Percentiles rank a stretch among this genome's conserved stretches.
phyloP scores from a whole-genome alignment of 768 basidiomycete genomes.

The Tephrocybe rancida region DNA sequence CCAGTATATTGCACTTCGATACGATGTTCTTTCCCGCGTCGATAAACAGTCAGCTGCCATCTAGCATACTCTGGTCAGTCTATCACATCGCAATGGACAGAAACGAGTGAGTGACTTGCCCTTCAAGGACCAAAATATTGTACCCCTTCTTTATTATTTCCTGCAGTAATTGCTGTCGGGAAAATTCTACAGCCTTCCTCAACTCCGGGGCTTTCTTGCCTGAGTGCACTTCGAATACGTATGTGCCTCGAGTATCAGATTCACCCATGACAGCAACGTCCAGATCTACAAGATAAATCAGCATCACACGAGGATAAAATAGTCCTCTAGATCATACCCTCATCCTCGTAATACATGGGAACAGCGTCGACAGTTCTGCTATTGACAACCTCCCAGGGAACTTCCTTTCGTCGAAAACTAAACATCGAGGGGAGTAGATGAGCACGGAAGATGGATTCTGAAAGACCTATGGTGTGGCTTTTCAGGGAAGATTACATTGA shows the following conservation, averaged over 20 bases:
- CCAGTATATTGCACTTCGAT: constrained; percentile 72
- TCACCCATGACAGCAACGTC: constrained; percentile 59
- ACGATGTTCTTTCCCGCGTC: constrained; percentile 62
- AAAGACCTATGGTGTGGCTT: neutral
- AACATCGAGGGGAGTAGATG: constrained; percentile 31
- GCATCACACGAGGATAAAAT: neutral
- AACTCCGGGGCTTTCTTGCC: constrained; percentile 47
- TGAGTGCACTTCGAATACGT: constrained; percentile 61
- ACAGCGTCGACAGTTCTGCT: constrained; percentile 66
- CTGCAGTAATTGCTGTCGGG: constrained; percentile 63
- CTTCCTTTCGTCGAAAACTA: constrained; percentile 56
- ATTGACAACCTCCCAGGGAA: constrained; percentile 80
- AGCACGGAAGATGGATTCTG: neutral
- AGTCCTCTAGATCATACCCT: constrained; percentile 40
- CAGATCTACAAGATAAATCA: constrained; percentile 43
- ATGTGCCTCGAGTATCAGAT: constrained; percentile 57
- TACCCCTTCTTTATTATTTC: constrained; percentile 56
- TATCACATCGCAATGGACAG: neutral
- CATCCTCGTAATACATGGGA: constrained; percentile 62
- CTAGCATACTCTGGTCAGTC: constrained; percentile 32
- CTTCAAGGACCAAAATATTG: constrained; percentile 68
- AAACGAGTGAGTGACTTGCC: constrained; percentile 46
- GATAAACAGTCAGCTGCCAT: constrained; percentile 68
- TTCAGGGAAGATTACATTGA: constrained; percentile 10
- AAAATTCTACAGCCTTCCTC: constrained; percentile 57